Percentiles rank a stretch among this genome's conserved stretches.
Conservation (phyloP, 2,329 filamentous ascomycete genomes). For the Xylogone sp. region DNA sequence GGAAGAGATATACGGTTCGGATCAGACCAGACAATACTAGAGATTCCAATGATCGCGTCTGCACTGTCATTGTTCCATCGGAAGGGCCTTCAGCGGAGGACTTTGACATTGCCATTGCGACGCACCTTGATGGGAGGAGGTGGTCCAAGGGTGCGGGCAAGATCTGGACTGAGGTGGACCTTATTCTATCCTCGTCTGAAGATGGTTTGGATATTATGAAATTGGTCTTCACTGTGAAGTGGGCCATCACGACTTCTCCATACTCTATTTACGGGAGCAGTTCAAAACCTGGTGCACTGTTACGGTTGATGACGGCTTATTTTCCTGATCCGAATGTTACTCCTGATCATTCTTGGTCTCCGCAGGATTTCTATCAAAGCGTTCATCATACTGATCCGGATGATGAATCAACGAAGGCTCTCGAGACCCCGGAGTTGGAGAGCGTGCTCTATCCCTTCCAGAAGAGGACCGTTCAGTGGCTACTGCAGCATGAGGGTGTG, state of each 20-base stretch:
- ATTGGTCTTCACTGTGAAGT: conserved; percentile 23
- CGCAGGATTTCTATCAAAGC: conserved; percentile 65
- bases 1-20: background rate
- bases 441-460: conserved; percentile 69
- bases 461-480: conserved; percentile 65
- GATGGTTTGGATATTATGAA: conserved; percentile 16
- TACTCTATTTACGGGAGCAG: conserved; percentile 10
- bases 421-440: conserved; percentile 40
- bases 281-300: conserved; percentile 13
- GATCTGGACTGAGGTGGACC: conserved; percentile 22
- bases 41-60: background rate
- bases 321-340: conserved; percentile 20
- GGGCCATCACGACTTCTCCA: conserved; percentile 24
- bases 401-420: conserved; percentile 32
- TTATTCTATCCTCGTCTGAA: conserved; percentile 15
- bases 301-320: conserved; percentile 23
- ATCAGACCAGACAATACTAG: too few species aligned
- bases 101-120: conserved; percentile 16
- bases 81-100: conserved; percentile 11
- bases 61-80: background rate
- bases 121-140: conserved; percentile 17
- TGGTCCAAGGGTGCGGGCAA: conserved; percentile 18
- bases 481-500: conserved; percentile 63
- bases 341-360: conserved; percentile 33
- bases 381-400: conserved; percentile 56